phyloP scores from a whole-genome alignment of 1,284 basidiomycete species.

The Vanrija sp. region DNA sequence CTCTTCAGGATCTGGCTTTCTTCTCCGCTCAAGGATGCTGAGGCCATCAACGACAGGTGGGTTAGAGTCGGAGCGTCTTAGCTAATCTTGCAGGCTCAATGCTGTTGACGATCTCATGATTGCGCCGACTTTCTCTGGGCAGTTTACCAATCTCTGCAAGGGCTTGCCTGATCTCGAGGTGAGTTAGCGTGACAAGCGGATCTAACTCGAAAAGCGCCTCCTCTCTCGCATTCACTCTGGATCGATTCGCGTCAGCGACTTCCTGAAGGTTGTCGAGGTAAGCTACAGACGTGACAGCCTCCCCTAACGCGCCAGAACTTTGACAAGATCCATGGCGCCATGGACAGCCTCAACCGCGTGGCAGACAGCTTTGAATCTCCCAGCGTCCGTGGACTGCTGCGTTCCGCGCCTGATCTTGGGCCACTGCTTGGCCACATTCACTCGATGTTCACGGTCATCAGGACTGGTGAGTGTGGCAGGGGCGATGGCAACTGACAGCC shows the following conservation, averaged over 20 bases:
- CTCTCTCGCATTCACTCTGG: constrained; percentile 90
- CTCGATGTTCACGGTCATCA: constrained; percentile 63
- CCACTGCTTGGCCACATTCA: constrained; percentile 62
- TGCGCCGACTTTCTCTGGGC: constrained; percentile 67
- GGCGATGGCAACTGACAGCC: background rate
- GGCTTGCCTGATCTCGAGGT: constrained; percentile 82
- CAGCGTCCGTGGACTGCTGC: constrained; percentile 67
- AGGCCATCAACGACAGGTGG: constrained; percentile 81
- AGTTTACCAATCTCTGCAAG: constrained; percentile 70
- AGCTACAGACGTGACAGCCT: constrained; percentile 24
- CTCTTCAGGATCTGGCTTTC: constrained; percentile 68
- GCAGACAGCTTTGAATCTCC: constrained; percentile 71
- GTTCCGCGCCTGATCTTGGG: constrained; percentile 73
- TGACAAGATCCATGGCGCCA: constrained; percentile 63
- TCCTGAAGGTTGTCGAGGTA: constrained; percentile 73
- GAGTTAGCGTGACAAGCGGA: background rate
- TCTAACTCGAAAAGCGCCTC: constrained; percentile 56
- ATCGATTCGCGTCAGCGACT: constrained; percentile 78
- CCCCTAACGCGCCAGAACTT: constrained; percentile 61
- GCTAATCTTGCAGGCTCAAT: constrained; percentile 61
- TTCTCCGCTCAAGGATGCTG: constrained; percentile 72
- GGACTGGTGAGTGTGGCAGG: constrained; percentile 56
- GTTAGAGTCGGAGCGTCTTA: constrained; percentile 15
- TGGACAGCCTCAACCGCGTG: constrained; percentile 61
- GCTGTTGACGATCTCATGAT: constrained; percentile 84